These are phyloP conservation scores for Cutaneotrichosporon arboriforme DNA, from an alignment of 1,284 basidiomycete genomes.

Conservation along the genomic window DNA sequence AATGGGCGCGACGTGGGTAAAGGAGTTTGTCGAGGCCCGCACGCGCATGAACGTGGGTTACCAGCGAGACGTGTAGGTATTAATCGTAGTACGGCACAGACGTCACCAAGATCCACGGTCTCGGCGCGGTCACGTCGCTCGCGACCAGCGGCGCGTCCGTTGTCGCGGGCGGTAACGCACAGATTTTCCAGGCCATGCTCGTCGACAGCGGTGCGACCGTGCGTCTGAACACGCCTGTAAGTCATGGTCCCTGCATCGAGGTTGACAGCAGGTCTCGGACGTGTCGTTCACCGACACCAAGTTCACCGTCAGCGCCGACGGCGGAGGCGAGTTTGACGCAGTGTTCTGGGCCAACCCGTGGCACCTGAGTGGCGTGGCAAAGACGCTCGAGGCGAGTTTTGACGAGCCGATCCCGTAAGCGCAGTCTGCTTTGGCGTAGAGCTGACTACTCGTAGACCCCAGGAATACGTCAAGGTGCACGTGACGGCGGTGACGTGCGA, in stretches of 20 bases:
- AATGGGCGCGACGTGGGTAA: conserved; percentile 58
- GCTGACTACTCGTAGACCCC: conserved; percentile 46
- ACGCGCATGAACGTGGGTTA: conserved; percentile 77
- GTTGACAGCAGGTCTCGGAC: not conserved
- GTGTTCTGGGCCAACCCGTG: conserved; percentile 46
- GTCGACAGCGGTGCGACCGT: conserved; percentile 63
- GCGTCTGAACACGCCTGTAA: conserved; percentile 62
- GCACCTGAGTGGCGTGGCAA: conserved; percentile 24
- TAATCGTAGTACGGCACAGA: conserved; percentile 53
- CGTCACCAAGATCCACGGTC: conserved; percentile 67
- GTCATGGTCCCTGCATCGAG: not conserved
- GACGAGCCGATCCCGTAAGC: conserved; percentile 17
- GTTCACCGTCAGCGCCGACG: conserved; percentile 2
- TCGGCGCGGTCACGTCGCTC: conserved; percentile 71
- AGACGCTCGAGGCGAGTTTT: conserved; percentile 11
- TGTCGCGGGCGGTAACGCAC: conserved; percentile 75
- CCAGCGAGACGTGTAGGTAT: not conserved
- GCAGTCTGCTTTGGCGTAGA: not conserved
- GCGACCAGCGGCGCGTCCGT: conserved; percentile 64
- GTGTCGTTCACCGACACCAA: not conserved
- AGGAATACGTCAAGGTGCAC: conserved; percentile 73
- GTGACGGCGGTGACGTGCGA: conserved; percentile 74
- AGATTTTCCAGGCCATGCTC: conserved; percentile 78
- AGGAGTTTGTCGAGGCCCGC: conserved; percentile 75
- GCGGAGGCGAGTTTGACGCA: conserved; percentile 32